phyloP scores from a whole-genome alignment of 208 protist species.

The Entamoeba invadens region DNA sequence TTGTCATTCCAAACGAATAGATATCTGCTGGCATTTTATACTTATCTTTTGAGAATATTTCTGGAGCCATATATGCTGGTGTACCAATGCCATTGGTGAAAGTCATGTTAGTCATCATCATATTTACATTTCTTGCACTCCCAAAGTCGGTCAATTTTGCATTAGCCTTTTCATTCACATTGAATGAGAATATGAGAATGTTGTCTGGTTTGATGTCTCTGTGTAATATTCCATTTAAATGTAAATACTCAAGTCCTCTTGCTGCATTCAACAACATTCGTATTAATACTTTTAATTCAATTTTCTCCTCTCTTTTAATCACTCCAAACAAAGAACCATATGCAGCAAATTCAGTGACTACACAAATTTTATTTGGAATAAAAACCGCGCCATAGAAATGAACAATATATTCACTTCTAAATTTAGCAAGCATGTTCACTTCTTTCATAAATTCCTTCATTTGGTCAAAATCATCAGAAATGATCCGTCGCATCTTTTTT shows the following conservation, averaged over 20 bases:
- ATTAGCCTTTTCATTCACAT: not conserved
- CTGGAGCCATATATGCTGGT: not conserved
- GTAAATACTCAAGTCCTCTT: not conserved
- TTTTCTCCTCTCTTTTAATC: not conserved
- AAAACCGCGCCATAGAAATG: not conserved
- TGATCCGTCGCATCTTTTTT: no score
- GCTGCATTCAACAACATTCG: not conserved
- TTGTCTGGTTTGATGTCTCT: not conserved
- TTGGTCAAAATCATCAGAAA: not conserved
- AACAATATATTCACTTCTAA: not conserved
- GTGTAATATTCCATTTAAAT: constrained; percentile 1
- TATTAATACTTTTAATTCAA: not conserved
- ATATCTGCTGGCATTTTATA: not conserved
- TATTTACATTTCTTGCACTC: not conserved
- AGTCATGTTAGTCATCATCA: not conserved
- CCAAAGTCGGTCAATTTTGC: not conserved
- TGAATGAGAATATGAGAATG: not conserved
- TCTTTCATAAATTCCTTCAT: not conserved
- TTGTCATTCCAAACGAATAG: not conserved
- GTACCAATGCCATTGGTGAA: not conserved
- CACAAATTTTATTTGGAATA: not conserved
- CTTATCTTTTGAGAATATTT: not conserved
- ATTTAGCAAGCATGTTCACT: not conserved
- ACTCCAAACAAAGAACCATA: not conserved
- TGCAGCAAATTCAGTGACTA: not conserved